Conservation (phyloP, 2,329 filamentous ascomycete genomes). For the Talaromyces verruculosus region DNA sequence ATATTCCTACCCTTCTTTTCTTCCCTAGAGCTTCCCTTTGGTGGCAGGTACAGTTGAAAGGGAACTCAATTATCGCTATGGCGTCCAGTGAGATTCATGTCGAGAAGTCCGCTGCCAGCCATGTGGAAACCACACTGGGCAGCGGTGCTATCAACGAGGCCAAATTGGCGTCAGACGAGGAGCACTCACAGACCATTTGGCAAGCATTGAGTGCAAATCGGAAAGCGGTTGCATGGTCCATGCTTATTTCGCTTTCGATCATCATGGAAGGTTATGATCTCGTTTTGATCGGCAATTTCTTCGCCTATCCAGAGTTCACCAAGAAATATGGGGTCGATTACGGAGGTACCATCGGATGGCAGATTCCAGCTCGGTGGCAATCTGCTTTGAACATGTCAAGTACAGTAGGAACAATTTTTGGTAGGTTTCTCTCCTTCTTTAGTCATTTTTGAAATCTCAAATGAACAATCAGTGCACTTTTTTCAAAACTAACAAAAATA, state of each 20-base stretch:
- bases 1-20: not conserved
- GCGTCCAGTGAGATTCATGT: conserved; percentile 23
- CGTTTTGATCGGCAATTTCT: conserved; percentile 78
- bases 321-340: conserved; percentile 40
- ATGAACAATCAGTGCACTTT: not conserved
- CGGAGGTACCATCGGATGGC: conserved; percentile 34
- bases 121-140: conserved; percentile 31
- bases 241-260: conserved; percentile 87
- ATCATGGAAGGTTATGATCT: conserved; percentile 90
- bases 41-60: not conserved
- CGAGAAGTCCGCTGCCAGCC: conserved; percentile 30
- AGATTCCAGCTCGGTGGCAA: conserved; percentile 29
- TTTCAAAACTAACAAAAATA: conserved; percentile 6
- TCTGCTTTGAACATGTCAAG: conserved; percentile 16
- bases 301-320: conserved; percentile 47
- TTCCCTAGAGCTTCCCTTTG: not conserved
- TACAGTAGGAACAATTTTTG: conserved; percentile 21
- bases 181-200: conserved; percentile 66
- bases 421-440: not conserved
- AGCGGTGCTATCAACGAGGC: conserved; percentile 40
- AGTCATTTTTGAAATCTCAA: not conserved
- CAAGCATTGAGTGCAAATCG: conserved; percentile 81
- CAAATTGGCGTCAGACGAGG: conserved; percentile 45
- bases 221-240: conserved; percentile 78
- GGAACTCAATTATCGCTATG: conserved; percentile 2